Percentiles rank a stretch among this genome's conserved stretches.
phyloP scores from a whole-genome alignment of 192 early-diverging fungal species.

The Podila clonocystis region DNA sequence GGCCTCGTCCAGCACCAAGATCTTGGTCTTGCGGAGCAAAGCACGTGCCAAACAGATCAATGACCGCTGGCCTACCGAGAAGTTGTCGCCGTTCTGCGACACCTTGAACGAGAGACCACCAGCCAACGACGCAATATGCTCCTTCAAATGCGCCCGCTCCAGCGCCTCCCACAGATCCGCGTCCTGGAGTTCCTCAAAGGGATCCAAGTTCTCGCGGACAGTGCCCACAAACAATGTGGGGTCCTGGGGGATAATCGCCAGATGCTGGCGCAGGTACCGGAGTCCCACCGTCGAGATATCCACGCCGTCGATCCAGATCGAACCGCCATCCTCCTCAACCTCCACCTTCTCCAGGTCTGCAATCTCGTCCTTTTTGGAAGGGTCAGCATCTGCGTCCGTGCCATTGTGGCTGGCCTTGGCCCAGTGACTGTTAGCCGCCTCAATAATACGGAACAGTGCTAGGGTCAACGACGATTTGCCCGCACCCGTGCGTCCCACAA shows the following conservation, averaged over 20 bases:
- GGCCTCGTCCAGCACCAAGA: conserved; percentile 57
- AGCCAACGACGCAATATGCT: conserved; percentile 38
- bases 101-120: conserved; percentile 51
- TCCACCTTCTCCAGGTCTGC: conserved; percentile 31
- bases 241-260: conserved; percentile 92
- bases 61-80: conserved; percentile 61
- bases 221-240: conserved; percentile 72
- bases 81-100: conserved; percentile 60
- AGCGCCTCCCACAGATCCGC: conserved; percentile 77
- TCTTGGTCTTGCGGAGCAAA: conserved; percentile 63
- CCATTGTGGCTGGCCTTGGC: conserved; percentile 44
- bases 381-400: conserved; percentile 12
- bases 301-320: conserved; percentile 78
- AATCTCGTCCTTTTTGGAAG: conserved; percentile 14
- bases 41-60: conserved; percentile 64
- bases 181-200: conserved; percentile 67
- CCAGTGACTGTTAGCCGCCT: conserved; percentile 47
- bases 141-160: conserved; percentile 60
- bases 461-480: conserved; percentile 61
- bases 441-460: conserved; percentile 57
- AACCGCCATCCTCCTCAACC: conserved; percentile 58
- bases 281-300: conserved; percentile 74
- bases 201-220: conserved; percentile 66
- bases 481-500: conserved; percentile 56
- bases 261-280: conserved; percentile 64